Evolutionary conservation across 768 basidiomycete genomes (phyloP).

Genomic region (Naganishia friedmannii): DNA sequence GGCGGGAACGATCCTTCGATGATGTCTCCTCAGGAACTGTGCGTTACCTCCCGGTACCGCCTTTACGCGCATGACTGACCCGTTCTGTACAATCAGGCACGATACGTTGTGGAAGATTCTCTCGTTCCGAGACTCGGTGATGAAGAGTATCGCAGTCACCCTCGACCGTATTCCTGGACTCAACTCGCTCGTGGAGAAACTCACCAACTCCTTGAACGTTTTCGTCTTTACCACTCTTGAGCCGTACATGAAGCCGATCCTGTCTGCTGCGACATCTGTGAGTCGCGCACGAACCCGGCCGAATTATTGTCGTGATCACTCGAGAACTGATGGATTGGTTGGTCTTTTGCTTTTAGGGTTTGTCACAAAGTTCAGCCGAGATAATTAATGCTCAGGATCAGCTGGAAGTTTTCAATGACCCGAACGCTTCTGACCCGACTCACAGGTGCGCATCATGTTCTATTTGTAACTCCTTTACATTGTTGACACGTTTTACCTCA

Average conservation of each 20-base stretch:
- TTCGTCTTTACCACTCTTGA: constrained; percentile 83
- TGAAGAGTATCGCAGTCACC: constrained; percentile 66
- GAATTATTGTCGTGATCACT: too few relatives aligned
- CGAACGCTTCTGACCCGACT: constrained; percentile 69
- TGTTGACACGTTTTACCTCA: neutral
- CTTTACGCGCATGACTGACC: neutral
- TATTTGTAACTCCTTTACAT: neutral
- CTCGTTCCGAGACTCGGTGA: constrained; percentile 75
- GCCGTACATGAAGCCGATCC: constrained; percentile 73
- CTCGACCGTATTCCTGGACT: constrained; percentile 80
- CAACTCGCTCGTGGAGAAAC: constrained; percentile 66
- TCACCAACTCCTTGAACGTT: constrained; percentile 69
- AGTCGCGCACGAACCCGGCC: neutral
- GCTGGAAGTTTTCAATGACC: constrained; percentile 82
- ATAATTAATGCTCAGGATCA: constrained; percentile 79
- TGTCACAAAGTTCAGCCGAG: constrained; percentile 66
- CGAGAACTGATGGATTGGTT: constrained; percentile 13
- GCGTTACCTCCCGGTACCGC: constrained; percentile 43
- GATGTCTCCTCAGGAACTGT: constrained; percentile 85
- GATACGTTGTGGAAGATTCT: constrained; percentile 76
- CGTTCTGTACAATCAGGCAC: neutral
- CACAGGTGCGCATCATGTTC: constrained; percentile 41
- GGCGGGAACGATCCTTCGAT: constrained; percentile 71
- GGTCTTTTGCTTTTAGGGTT: constrained; percentile 46
- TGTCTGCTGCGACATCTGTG: constrained; percentile 63